Evolutionary conservation across 208 protist species (phyloP), one percentile per base, ranked within the genome.

Genomic region (Leishmania amazonensis): DNA sequence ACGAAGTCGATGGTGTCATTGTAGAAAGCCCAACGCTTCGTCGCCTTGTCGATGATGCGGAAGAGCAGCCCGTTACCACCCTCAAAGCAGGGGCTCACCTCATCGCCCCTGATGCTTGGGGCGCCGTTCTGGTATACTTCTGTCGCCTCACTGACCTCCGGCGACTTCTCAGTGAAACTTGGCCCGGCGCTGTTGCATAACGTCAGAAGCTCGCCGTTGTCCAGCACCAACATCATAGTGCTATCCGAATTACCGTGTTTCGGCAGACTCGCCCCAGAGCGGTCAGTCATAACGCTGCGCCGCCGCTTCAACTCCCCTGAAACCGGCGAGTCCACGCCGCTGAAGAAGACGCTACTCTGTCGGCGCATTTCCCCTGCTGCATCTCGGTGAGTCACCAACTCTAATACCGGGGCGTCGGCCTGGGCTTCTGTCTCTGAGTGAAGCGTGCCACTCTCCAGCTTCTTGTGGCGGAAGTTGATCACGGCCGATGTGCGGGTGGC

Each of bases 1-100:
- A 82, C 40, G 42, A 85, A 83, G 51, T 85, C 76, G 2, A 21
- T 78, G 8, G 91, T 94, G 73, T 93, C 91, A 83, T 94, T 94
- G 84, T 93, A 94, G 81, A 91, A 94, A 15, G 85, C 85, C 87
- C 89, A 94, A 60, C 71, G 75, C 21, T 84, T 57, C 51, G 71
- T 62, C 11, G 38, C 45, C 3, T 81, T 73, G 65, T 93, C 81
- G 28, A 95, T 83, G 21, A 95, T 74, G 62, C 90, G 92, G 76
- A 94, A 93, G 15, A 95, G 83, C 40, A 94, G 71, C 24, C 92
- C 90, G 75, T 87, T 89, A 7, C 51, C 75, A 31, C 80, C 78
- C 74, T 81, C 58, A 54, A 82, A 88, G 68, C 85, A 88, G 53
- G 74, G 54, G 51, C 64, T 78, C 7, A 78, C 78, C 24, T 81